A percentile compares a stretch with the other conserved stretches of the same genome.
Evolutionary conservation across 352 stramenopile genomes (phyloP).

Genomic region (Globisporangium lucens): DNA sequence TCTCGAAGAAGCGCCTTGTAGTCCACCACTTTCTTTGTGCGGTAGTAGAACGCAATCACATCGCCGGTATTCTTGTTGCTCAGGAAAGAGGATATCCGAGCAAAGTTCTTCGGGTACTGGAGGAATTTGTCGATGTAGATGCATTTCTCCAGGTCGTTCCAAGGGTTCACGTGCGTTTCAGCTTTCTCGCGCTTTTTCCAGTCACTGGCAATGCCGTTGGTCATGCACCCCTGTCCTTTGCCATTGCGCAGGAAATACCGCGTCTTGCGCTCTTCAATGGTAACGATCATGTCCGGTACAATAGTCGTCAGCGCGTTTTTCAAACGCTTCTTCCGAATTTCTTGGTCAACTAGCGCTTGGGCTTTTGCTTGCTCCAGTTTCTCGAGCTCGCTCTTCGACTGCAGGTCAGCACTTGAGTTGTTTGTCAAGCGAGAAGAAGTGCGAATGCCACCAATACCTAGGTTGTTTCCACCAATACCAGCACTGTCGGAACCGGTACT

Average conservation of each 20-base stretch:
- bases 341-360: slow-evolving; percentile 73
- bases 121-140: slow-evolving; percentile 99
- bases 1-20: slow-evolving; percentile 95
- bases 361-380: slow-evolving; percentile 80
- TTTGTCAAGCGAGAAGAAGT: slow-evolving; percentile 84
- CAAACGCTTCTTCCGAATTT: slow-evolving; percentile 76
- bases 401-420: slow-evolving; percentile 75
- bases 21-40: slow-evolving; percentile 96
- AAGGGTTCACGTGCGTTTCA: slow-evolving; percentile 91
- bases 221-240: slow-evolving; percentile 64
- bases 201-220: slow-evolving; percentile 57
- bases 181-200: slow-evolving; percentile 62
- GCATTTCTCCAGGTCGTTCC: slow-evolving; percentile 98
- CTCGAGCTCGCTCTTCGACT: slow-evolving; percentile 71
- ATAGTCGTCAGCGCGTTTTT: slow-evolving; percentile 82
- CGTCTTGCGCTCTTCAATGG: slow-evolving; percentile 41
- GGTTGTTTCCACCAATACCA: slow-evolving; percentile 18
- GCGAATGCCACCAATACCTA: slow-evolving; percentile 34
- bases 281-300: slow-evolving; percentile 85
- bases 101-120: slow-evolving; percentile 99
- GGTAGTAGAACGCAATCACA: slow-evolving; percentile 98
- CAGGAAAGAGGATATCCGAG: slow-evolving; percentile 93
- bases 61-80: slow-evolving; percentile 96
- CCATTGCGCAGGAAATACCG: slow-evolving; percentile 49
- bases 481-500: slow-evolving; percentile 12